Evolutionary conservation across 768 basidiomycete genomes (phyloP).

Genomic region (Tylopilus sp.): DNA sequence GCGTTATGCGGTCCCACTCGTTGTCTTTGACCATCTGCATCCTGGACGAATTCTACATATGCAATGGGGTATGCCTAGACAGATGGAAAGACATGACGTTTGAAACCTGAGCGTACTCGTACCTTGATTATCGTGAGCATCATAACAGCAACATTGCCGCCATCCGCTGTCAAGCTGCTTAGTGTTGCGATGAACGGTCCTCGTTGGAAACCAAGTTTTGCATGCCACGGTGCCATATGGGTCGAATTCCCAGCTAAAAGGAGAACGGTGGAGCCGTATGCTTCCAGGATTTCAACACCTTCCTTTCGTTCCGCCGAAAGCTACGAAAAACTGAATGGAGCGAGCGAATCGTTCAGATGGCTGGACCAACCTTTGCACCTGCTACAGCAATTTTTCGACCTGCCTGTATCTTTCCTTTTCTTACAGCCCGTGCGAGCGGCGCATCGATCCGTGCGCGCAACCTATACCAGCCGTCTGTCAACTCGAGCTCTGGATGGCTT

Average conservation of each 20-base stretch:
- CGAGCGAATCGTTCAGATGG: not conserved
- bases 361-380: constrained; percentile 66
- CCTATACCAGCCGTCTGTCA: constrained; percentile 98
- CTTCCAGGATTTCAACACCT: constrained; percentile 78
- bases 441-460: constrained; percentile 74
- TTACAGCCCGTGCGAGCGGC: constrained; percentile 66
- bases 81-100: not conserved
- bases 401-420: constrained; percentile 59
- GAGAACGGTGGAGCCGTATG: constrained; percentile 64
- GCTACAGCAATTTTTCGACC: constrained; percentile 83
- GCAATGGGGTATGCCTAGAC: constrained; percentile 68
- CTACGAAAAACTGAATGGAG: constrained; percentile 34
- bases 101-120: not conserved
- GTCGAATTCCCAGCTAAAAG: constrained; percentile 81
- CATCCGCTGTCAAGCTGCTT: constrained; percentile 75
- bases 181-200: constrained; percentile 71
- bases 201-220: constrained; percentile 75
- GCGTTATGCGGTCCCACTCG: constrained; percentile 64
- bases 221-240: constrained; percentile 83
- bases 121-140: constrained; percentile 73
- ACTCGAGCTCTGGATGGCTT: constrained; percentile 64
- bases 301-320: constrained; percentile 70
- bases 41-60: constrained; percentile 66
- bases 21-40: constrained; percentile 44
- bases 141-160: constrained; percentile 72